These are phyloP conservation scores for Extremus antarcticus DNA, from an alignment of 495 filamentous ascomycete species.

Conservation along the genomic window DNA sequence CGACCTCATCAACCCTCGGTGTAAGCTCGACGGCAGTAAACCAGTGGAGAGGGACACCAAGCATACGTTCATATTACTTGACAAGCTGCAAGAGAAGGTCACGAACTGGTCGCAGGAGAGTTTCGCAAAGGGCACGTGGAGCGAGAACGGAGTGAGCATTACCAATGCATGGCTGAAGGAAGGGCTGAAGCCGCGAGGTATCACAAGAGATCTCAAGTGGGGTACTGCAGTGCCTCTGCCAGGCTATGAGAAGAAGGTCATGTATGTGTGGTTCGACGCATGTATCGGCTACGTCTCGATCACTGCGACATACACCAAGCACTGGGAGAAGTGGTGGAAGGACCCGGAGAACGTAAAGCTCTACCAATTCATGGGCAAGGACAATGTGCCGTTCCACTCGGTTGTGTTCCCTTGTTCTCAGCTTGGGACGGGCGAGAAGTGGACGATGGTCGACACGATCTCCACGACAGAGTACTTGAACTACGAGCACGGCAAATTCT, in stretches of 20 bases:
- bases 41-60: conserved; percentile 62
- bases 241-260: conserved; percentile 68
- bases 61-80: conserved; percentile 67
- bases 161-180: conserved; percentile 64
- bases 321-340: conserved; percentile 96
- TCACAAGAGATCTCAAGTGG: conserved; percentile 67
- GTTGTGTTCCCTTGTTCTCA: conserved; percentile 87
- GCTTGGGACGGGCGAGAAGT: conserved; percentile 70
- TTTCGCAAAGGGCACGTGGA: conserved; percentile 57
- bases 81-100: conserved; percentile 64
- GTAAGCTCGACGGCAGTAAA: conserved; percentile 74
- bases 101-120: conserved; percentile 57
- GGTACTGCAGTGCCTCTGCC: conserved; percentile 36
- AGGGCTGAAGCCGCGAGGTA: conserved; percentile 71
- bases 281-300: conserved; percentile 95
- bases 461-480: conserved; percentile 92
- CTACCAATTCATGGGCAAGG: conserved; percentile 97
- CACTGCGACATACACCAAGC: conserved; percentile 78
- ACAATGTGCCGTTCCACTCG: conserved; percentile 87
- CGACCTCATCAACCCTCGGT: conserved; percentile 45
- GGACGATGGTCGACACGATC: conserved; percentile 84
- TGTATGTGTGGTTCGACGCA: conserved; percentile 98
- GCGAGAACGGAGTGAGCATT: conserved; percentile 54
- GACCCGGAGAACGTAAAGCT: conserved; percentile 79
- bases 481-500: conserved; percentile 88